These are phyloP conservation scores for Lactifluus pinguis DNA, from an alignment of 768 basidiomycete species.

Conservation along the genomic window DNA sequence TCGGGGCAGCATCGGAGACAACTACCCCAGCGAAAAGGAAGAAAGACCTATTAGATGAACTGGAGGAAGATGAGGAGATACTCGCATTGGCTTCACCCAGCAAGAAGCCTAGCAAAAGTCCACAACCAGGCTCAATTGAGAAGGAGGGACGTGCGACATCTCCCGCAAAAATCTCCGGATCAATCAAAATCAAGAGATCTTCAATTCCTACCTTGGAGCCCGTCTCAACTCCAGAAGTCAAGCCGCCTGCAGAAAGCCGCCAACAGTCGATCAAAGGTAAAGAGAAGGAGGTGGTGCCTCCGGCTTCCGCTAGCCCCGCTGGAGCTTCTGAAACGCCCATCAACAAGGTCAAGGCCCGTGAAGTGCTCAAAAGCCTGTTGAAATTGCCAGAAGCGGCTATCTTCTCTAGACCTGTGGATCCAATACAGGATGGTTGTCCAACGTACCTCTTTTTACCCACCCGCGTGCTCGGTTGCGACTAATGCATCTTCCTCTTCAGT, in stretches of 20 bases:
- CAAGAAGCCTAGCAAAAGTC: slow-evolving; percentile 39
- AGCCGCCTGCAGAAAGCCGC: slow-evolving; percentile 23
- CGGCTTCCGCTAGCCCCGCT: slow-evolving; percentile 27
- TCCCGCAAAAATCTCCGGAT: slow-evolving; percentile 7
- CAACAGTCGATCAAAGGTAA: slow-evolving; percentile 37
- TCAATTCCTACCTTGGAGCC: not conserved
- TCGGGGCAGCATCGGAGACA: slow-evolving; percentile 19
- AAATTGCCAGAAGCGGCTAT: slow-evolving; percentile 61
- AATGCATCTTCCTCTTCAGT: slow-evolving; percentile 32
- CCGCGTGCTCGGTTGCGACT: not conserved
- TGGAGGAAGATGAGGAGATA: slow-evolving; percentile 50
- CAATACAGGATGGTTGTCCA: slow-evolving; percentile 75
- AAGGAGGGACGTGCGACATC: slow-evolving; percentile 11
- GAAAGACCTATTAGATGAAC: slow-evolving; percentile 31
- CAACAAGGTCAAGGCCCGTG: slow-evolving; percentile 78
- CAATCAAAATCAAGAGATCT: slow-evolving; percentile 18
- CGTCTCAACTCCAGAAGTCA: slow-evolving; percentile 1
- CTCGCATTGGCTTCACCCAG: slow-evolving; percentile 52
- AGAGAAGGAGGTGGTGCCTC: slow-evolving; percentile 45
- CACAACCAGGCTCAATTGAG: slow-evolving; percentile 19
- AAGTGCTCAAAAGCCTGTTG: slow-evolving; percentile 49
- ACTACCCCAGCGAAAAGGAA: slow-evolving; percentile 37
- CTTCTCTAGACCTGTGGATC: slow-evolving; percentile 79
- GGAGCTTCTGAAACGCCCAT: slow-evolving; percentile 39
- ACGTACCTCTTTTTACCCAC: slow-evolving; percentile 48